These are phyloP conservation scores for Cercospora sp. DNA, from an alignment of 2,329 filamentous ascomycete genomes.

Conservation along the genomic window DNA sequence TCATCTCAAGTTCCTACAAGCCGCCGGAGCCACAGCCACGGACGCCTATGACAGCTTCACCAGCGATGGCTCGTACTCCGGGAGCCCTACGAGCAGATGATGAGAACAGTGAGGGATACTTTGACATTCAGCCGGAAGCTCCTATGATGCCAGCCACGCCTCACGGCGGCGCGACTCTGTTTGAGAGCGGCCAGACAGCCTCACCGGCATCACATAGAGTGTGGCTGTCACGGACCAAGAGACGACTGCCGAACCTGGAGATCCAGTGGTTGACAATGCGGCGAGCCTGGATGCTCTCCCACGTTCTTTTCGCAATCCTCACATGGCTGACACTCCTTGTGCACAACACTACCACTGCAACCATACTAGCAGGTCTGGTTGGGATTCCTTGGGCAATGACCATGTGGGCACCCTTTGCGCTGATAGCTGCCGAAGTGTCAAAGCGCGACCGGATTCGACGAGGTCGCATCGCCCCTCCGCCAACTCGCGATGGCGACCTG, in stretches of 20 bases:
- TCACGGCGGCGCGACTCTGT: slow-evolving; percentile 14
- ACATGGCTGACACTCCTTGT: slow-evolving; percentile 86
- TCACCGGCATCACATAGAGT: not conserved
- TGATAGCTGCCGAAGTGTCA: slow-evolving; percentile 90
- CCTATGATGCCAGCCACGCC: not conserved
- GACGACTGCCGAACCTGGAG: slow-evolving; percentile 50
- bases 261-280: slow-evolving; percentile 85
- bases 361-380: slow-evolving; percentile 74
- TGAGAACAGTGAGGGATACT: slow-evolving; percentile 8
- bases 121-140: slow-evolving; percentile 10
- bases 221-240: slow-evolving; percentile 9
- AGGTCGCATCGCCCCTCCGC: slow-evolving; percentile 46
- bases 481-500: slow-evolving; percentile 39
- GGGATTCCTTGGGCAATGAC: slow-evolving; percentile 87
- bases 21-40: slow-evolving; percentile 42
- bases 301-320: slow-evolving; percentile 77
- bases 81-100: slow-evolving; percentile 3
- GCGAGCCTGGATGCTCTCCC: slow-evolving; percentile 80
- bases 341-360: slow-evolving; percentile 68
- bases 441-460: slow-evolving; percentile 71
- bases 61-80: slow-evolving; percentile 37
- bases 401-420: slow-evolving; percentile 91
- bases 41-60: slow-evolving; percentile 41
- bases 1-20: slow-evolving; percentile 78
- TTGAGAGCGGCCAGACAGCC: not conserved